Base-by-base conservation (phyloP, 257 asterid species). In the Primulina eburnea region DNA sequence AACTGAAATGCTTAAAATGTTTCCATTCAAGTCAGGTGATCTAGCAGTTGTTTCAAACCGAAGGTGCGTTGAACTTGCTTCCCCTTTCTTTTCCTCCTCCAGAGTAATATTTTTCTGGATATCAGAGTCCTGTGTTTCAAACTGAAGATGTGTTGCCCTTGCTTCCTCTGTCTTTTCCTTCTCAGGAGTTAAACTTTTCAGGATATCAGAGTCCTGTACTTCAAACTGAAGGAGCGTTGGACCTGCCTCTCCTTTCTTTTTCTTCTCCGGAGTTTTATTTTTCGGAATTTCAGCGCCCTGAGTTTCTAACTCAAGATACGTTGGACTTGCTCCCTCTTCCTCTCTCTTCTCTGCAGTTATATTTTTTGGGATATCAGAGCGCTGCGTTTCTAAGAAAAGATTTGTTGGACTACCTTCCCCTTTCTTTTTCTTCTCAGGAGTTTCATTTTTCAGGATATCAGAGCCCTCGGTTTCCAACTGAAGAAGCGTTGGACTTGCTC, bases 1-100 rank as follows among this genome's bases (percentile, higher is more conserved):
- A 61, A 73, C 60, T 34, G 85, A 78, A 62, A 78, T 61, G 75
- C 64, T 62, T 0, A 71, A 71, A 34, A 21, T 67, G 50, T 58
- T 75, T 24, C 81, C 80, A 73, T 86, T 85, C 79, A 82, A 63
- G 73, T 84, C 84, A 53, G 92, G 88, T 62, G 84, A 59, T 59
- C 57, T 67, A 63, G 72, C 62, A 20, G 70, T 60, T 20, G 71
- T 35, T 67, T 72, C 72, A 56, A 43, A 21, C 37, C 63, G 81
- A 68, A 73, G 64, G 72, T 63, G 64, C 37, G 61, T 71, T 12
- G 71, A 72, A 58, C 65, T 76, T 32, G 53, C 62, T 76, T 30
- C 79, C 32, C 33, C 67, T 18, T 28, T 55, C 64, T 68, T 30
- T 68, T 62, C 32, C 62, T 67, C 52, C 71, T 50, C 32, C n/a